Base-by-base conservation (phyloP, 305 asterid species). In the Lippia alba region DNA sequence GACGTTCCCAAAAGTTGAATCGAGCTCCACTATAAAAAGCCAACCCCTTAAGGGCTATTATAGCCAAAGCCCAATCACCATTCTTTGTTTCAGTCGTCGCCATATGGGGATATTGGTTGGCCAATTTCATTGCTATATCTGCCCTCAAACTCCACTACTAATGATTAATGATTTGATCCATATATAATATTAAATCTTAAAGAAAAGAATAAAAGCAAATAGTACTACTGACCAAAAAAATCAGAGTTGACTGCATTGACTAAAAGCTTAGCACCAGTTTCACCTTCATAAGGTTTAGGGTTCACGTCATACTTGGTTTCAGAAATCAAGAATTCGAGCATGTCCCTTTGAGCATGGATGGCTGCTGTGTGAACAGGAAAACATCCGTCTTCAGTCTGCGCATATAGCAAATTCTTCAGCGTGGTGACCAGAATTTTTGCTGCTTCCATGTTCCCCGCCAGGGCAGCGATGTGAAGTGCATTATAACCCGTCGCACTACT, bases 391-490 rank as follows among this genome's bases (percentile, higher is more conserved):
- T 62, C 55, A 71, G 69, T 76, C 16, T 6, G 41, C 15, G 11
- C 15, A 16, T 45, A 57, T 6, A 19, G 50, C 67, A 69, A 16
- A 12, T 17, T 39, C 14, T 5, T 16, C 32, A 4, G 34, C 44
- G 33, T 30, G n/a, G 8, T 0, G 46, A 80, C 84, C 79, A 81
- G 73, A 18, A 73, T 63, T 45, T 11, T 73, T 48, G 82, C 88
- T 1, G 82, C 73, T 20, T 56, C 69, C 18, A 66, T 65, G 8
- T 71, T 69, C 59, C 88, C 88, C 0, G 71, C 67, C 8, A 70
- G 44, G 40, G 88, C 88, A 1, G 88, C 84, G 24, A 73, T 41
- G 72, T 81, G 70, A 18, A 85, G 69, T 10, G 87, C 84, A 0
- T 78, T n/a, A n/a, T 82, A 17, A 61, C 20, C 3, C 76, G 80